These are phyloP conservation scores for Cystofilobasidium ferigula DNA, from an alignment of 768 basidiomycete genomes.

Conservation along the genomic window DNA sequence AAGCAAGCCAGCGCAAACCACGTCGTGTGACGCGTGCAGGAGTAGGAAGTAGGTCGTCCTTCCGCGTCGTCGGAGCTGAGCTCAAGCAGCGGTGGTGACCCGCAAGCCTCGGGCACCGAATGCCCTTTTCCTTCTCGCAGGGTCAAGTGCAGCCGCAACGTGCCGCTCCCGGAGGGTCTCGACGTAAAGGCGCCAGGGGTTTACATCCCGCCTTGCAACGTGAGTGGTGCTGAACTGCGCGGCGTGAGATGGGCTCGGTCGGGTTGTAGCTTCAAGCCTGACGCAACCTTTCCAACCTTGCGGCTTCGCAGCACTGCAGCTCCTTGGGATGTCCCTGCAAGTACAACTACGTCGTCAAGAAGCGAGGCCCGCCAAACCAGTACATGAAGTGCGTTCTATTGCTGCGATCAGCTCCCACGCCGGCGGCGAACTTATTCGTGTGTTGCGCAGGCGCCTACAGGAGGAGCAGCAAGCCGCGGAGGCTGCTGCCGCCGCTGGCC, in stretches of 20 bases:
- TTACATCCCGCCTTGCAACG: constrained; percentile 29
- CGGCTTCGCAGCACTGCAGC: constrained; percentile 52
- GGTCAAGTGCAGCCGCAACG: constrained; percentile 33
- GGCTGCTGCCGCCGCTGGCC: neutral
- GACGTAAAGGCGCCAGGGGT: constrained; percentile 14
- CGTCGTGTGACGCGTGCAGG: too few relatives aligned
- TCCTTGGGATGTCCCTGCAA: constrained; percentile 72
- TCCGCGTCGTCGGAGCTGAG: too few relatives aligned
- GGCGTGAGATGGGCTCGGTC: too few relatives aligned
- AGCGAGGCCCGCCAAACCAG: constrained; percentile 85
- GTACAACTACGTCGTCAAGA: constrained; percentile 87
- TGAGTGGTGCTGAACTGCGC: constrained; percentile 27
- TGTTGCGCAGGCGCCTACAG: neutral
- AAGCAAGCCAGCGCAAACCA: too few relatives aligned
- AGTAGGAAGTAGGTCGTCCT: too few relatives aligned
- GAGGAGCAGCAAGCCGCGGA: neutral
- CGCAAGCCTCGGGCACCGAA: too few relatives aligned
- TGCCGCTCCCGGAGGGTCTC: constrained; percentile 26
- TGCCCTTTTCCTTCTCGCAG: constrained; percentile 22
- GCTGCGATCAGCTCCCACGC: neutral
- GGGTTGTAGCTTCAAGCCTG: neutral
- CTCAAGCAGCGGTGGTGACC: too few relatives aligned
- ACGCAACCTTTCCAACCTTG: constrained; percentile 70
- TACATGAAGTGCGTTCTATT: constrained; percentile 37
- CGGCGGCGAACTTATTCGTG: neutral